These are phyloP conservation scores for Galerina sulciceps DNA, from an alignment of 768 basidiomycete species.

Conservation along the genomic window DNA sequence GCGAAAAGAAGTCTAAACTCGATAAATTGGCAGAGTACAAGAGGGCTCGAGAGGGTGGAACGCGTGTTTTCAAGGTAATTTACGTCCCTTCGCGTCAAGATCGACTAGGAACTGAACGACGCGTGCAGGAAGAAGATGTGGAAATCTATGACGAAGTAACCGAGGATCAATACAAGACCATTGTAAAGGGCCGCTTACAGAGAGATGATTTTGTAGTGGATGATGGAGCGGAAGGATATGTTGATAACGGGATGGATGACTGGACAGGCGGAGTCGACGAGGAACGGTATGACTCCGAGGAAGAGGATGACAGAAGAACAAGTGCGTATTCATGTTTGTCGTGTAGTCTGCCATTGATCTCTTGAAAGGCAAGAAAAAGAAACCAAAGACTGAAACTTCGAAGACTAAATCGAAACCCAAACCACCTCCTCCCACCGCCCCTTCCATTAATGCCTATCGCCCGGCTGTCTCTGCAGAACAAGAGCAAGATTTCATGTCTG, in stretches of 20 bases:
- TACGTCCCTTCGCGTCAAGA: no score
- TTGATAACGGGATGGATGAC: slow-evolving; percentile 97
- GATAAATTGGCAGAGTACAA: slow-evolving; percentile 65
- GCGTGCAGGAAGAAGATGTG: slow-evolving; percentile 56
- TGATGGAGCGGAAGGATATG: slow-evolving; percentile 89
- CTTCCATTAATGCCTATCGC: slow-evolving; percentile 81
- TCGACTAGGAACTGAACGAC: background rate
- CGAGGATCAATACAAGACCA: slow-evolving; percentile 85
- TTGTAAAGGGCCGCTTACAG: slow-evolving; percentile 83
- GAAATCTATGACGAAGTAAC: slow-evolving; percentile 88
- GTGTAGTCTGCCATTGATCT: background rate
- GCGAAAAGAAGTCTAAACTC: slow-evolving; percentile 40
- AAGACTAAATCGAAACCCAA: slow-evolving; percentile 53
- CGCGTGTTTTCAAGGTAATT: background rate
- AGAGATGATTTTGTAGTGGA: slow-evolving; percentile 95
- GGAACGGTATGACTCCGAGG: slow-evolving; percentile 52
- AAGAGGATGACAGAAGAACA: slow-evolving; percentile 52
- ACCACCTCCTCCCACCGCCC: slow-evolving; percentile 55
- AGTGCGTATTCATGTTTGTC: slow-evolving; percentile 27
- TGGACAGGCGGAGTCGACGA: slow-evolving; percentile 66
- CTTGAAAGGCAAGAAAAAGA: slow-evolving; percentile 43
- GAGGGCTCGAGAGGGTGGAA: slow-evolving; percentile 61
- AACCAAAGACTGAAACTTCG: slow-evolving; percentile 38
- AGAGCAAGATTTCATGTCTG: slow-evolving; percentile 90
- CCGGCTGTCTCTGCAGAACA: slow-evolving; percentile 75